A percentile compares a stretch with the other conserved stretches of the same genome.
Conservation (phyloP, 257 asterid species). For the Lycium ferocissimum region DNA sequence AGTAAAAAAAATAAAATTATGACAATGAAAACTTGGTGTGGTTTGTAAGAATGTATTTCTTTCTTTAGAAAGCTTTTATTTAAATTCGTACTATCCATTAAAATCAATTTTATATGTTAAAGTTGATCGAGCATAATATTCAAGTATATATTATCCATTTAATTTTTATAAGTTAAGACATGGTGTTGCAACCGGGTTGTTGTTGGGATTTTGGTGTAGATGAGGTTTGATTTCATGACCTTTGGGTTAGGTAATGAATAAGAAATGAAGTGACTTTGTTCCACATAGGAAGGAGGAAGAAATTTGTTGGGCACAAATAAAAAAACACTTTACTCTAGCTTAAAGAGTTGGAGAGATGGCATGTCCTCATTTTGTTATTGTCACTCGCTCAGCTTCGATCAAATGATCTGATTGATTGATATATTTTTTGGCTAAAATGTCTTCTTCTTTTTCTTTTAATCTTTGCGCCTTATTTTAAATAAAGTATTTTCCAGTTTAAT, state of each 20-base stretch:
- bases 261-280: background rate
- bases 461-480: background rate
- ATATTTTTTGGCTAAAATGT: background rate
- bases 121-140: constrained; percentile 2
- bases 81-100: background rate
- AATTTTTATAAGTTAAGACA: background rate
- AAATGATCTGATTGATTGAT: background rate
- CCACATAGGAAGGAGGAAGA: too few relatives aligned
- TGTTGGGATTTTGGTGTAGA: background rate
- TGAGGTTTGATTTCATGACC: background rate
- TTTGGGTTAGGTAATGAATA: background rate
- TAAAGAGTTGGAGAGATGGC: background rate
- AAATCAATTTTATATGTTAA: background rate
- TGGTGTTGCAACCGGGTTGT: background rate
- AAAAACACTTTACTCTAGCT: too few relatives aligned
- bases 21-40: constrained; percentile 20
- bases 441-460: too few relatives aligned
- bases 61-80: background rate
- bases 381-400: background rate
- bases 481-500: background rate
- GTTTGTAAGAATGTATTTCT: background rate
- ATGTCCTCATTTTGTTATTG: background rate
- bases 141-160: background rate
- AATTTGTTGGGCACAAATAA: background rate
- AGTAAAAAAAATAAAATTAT: background rate